These are phyloP conservation scores for Eucalyptus sp. DNA, from an alignment of 345 rosid species.

Conservation along the genomic window DNA sequence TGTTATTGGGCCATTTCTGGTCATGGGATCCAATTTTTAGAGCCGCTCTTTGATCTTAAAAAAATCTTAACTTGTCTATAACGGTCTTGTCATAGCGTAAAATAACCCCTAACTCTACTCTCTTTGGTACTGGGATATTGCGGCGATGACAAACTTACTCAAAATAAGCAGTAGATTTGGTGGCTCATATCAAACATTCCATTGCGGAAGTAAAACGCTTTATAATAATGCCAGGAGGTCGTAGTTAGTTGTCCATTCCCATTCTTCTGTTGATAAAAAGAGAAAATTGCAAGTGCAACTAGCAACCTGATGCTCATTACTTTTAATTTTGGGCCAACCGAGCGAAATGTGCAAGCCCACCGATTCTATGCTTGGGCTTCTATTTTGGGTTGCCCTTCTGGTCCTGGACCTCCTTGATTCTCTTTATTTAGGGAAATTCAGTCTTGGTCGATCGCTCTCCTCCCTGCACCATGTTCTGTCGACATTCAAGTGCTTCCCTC, in stretches of 20 bases:
- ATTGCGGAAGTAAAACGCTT: background rate
- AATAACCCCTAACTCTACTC: background rate
- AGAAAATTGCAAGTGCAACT: background rate
- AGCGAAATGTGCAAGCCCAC: background rate
- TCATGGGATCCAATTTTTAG: background rate
- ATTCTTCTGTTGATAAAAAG: background rate
- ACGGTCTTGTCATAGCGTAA: background rate
- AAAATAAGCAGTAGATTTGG: background rate
- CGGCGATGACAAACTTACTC: background rate
- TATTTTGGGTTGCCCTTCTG: background rate
- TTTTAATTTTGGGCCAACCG: background rate
- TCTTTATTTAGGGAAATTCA: background rate
- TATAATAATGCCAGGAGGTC: background rate
- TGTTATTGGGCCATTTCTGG: background rate
- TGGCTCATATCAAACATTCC: background rate
- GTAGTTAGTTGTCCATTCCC: background rate
- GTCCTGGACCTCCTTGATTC: background rate
- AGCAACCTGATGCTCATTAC: background rate
- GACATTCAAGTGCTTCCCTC: background rate
- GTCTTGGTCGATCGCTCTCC: background rate
- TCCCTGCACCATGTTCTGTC: background rate
- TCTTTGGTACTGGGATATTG: background rate
- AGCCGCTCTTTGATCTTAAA: background rate
- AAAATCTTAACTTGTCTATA: background rate
- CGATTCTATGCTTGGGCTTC: background rate